A percentile compares a stretch with the other conserved stretches of the same genome.
These are phyloP conservation scores for Phytophthora crassamura DNA, from an alignment of 352 stramenopile species.

Conservation along the genomic window DNA sequence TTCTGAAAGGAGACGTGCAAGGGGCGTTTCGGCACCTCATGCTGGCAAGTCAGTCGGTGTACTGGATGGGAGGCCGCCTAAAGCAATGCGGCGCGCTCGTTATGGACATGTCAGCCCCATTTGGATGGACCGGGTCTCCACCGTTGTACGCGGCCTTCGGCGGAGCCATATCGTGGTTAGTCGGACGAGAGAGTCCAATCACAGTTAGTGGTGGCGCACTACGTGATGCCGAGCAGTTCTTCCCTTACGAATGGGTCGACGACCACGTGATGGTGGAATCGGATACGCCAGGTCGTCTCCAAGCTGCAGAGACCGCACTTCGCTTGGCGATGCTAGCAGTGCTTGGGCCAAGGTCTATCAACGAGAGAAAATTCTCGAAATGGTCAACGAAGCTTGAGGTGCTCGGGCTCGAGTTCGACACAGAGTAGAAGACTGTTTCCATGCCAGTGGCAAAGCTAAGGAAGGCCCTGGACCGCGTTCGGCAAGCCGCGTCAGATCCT, in stretches of 20 bases:
- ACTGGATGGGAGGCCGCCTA: neutral
- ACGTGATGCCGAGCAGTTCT: conserved; percentile 12
- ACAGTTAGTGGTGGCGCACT: neutral
- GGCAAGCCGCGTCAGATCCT: neutral
- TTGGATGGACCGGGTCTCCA: conserved; percentile 2
- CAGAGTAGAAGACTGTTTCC: neutral
- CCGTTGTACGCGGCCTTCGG: conserved; percentile 5
- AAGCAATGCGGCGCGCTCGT: neutral
- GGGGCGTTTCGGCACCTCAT: neutral
- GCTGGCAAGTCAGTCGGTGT: neutral
- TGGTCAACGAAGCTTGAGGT: conserved; percentile 6
- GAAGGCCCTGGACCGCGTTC: neutral
- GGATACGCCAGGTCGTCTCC: neutral
- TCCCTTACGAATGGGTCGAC: conserved; percentile 14
- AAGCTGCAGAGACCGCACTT: neutral
- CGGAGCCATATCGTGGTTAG: conserved; percentile 8
- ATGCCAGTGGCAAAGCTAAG: conserved; percentile 3
- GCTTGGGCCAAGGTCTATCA: neutral
- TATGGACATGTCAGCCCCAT: too few relatives aligned
- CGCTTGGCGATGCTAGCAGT: conserved; percentile 1
- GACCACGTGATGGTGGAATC: conserved; percentile 7
- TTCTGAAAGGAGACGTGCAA: too few relatives aligned
- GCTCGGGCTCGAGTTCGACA: conserved; percentile 11
- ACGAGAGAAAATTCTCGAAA: conserved; percentile 7
- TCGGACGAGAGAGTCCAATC: conserved; percentile 5